Evolutionary conservation across 1,284 basidiomycete genomes (phyloP), one percentile per base, ranked within the genome.

Genomic region (Chalciporus piperatoides): DNA sequence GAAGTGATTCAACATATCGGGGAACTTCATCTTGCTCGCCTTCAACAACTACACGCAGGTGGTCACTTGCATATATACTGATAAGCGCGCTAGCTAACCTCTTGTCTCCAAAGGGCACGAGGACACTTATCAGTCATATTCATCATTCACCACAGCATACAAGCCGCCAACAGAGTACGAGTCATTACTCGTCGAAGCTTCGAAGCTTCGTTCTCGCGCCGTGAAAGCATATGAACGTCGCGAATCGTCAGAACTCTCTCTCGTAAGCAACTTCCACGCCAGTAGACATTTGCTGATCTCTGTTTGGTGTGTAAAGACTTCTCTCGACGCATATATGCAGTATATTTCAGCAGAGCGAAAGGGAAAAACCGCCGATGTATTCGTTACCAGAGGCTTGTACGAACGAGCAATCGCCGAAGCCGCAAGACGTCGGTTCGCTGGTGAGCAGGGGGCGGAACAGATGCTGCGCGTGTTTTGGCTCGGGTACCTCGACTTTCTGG

Each of bases 111-210:
- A 53, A 86, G 84, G 78, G 55, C 77, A 85, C 46, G 87, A 91
- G 33, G 80, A 86, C 15, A 94, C 92, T 0, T 85, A 86, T 49
- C 82, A 90, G 59, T 74, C 80, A 2, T 97, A 94, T 65, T 96
- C 93, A 2, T 80, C 84, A 0, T 96, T 95, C 68, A 89, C 91
- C 15, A 91, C 91, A 0, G 78, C 79, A 36, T 78, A 87, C 67
- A 81, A 82, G 52, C 77, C 83, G n/a, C 74, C 85, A 0, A 70
- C 78, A 14, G 78, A 85, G 48, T 97, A 97, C 62, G 92, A 95
- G 63, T 61, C 70, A 0, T 69, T 86, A 7, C 77, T 97, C 38
- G 78, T 95, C 14, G 67, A 78, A 2, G 90, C 90, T 1, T 91
- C 90, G 21, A 86, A 88, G 64, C 67, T 77, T 28, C 80, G 84